Evolutionary conservation across 345 rosid species (phyloP).

Genomic region (Brassica nigra): DNA sequence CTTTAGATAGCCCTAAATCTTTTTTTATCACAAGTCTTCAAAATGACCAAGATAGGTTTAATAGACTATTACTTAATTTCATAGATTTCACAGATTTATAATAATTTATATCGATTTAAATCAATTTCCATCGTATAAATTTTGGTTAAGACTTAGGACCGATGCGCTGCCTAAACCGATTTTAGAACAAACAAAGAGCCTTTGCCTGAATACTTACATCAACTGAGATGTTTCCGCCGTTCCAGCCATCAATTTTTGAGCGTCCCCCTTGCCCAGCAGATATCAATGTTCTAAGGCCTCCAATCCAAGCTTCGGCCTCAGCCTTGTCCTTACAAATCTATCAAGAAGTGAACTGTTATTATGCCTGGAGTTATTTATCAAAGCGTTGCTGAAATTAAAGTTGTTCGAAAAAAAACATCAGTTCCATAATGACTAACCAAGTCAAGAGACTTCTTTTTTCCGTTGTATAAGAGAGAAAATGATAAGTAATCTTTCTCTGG

Average conservation of each 20-base stretch:
- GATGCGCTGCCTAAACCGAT: too few species aligned
- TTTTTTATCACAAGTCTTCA: too few species aligned
- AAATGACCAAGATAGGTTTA: too few species aligned
- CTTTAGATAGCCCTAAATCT: too few species aligned
- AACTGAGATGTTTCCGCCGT: slow-evolving; percentile 76
- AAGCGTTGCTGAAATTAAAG: slow-evolving; percentile 9
- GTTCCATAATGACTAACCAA: slow-evolving; percentile 64
- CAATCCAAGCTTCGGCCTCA: slow-evolving; percentile 93
- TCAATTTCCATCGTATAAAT: background rate
- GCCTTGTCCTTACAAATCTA: slow-evolving; percentile 96
- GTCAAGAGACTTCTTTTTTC: slow-evolving; percentile 88
- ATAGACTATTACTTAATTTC: too few species aligned
- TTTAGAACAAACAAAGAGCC: background rate
- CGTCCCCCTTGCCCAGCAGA: slow-evolving; percentile 83
- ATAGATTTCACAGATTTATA: background rate
- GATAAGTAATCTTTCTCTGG: slow-evolving; percentile 93
- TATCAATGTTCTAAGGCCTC: slow-evolving; percentile 71
- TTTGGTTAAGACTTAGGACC: background rate
- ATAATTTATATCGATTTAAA: background rate
- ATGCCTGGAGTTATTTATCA: slow-evolving; percentile 21
- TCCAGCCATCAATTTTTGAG: slow-evolving; percentile 96
- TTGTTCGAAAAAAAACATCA: background rate
- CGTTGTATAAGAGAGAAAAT: slow-evolving; percentile 84
- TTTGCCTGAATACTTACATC: slow-evolving; percentile 58
- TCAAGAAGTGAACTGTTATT: slow-evolving; percentile 37